Base-by-base conservation (phyloP, 2,329 filamentous ascomycete genomes). In the Ophiocordyceps camponoti-rufipedis region DNA sequence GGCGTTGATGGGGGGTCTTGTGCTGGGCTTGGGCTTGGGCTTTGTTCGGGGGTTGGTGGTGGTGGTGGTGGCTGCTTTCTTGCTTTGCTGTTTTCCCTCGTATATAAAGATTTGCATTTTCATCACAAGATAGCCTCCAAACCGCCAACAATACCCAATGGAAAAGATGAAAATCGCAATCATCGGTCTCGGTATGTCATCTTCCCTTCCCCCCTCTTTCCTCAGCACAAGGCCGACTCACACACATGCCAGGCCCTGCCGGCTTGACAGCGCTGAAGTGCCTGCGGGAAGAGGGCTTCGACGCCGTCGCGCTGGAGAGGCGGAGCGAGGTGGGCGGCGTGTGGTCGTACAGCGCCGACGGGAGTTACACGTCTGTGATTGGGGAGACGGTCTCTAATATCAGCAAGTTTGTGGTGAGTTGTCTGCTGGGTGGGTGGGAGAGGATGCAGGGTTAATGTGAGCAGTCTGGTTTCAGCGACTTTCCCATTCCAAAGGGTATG, bases 201-300 rank as follows among this genome's bases (percentile, higher is more conserved):
- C 6, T 35, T 4, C 19, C 5, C 12, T 45, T 41, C 18, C 4
- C 23, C n/a, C n/a, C n/a, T n/a, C n/a, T n/a, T 18, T 14, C 18
- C 6, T 12, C 18, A 14, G 39, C 18, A 19, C 13, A 3, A 10
- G 7, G 39, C 19, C 39, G 7, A 6, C n/a, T n/a, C n/a, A n/a
- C n/a, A n/a, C n/a, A 29, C n/a, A 11, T 2, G 1, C 7, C 13
- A 48, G 47, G 45, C 5, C 43, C 47, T 4, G 43, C 44, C 43
- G 41, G 12, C n/a, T 46, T 52, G 39, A 48, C 43, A 18, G 39
- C 31, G 13, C 23, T 46, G 14, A 70, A 70, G 53, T 63, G 63
- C 35, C 49, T 69, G 16, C 51, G 60, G 2, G 65, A 70, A 46
- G 64, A 66, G 52, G 64, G 65, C 9, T 70, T 68, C 44, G 52